Base-by-base conservation (phyloP, 2,329 filamentous ascomycete genomes). In the Byssoonygena ceratinophila region DNA sequence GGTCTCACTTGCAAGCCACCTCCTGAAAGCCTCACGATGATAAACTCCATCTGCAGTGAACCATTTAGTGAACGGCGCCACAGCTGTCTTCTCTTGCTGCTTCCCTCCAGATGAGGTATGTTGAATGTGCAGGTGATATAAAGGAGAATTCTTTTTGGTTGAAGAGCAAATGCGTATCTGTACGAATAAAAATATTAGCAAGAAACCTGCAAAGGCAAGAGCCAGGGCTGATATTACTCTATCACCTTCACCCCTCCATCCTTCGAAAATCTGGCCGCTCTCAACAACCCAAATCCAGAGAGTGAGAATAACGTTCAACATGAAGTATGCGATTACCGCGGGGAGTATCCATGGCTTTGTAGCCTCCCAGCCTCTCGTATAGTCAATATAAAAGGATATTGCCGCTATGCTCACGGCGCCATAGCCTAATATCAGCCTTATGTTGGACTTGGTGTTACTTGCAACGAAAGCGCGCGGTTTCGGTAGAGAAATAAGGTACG, bases 401-500 rank as follows among this genome's bases (percentile, higher is more conserved):
- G 78, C 90, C 16, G 88, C 84, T 57, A 96, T 82, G 54, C 77
- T 68, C 62, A 97, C 89, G 55, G 89, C 86, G 18, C 76, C 70
- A 71, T 94, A 97, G 58, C 92, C 92, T 7, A 98, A 76, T 0
- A 75, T 77, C 43, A 98, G 82, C 51, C 88, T 87, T 45, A 94
- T 79, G 64, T 97, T 90, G 62, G 83, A 81, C 45, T 92, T 82
- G 54, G 71, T 77, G 72, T 97, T 84, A 58, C 85, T 83, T 71
- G 94, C 89, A 57, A 74, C 79, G 76, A 96, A 96, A 59, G 66
- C 64, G 18, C 70, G 71, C 18, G 70, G 69, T 18, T 67, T 64
- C 77, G 83, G 67, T n/a, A 97, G 82, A 29, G 82, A 86, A 71
- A 87, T 91, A 58, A 98, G 82, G 74, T 97, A 97, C 72, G 92